Base-by-base conservation (phyloP, 1,284 basidiomycete genomes). In the Spongiforma sp. region DNA sequence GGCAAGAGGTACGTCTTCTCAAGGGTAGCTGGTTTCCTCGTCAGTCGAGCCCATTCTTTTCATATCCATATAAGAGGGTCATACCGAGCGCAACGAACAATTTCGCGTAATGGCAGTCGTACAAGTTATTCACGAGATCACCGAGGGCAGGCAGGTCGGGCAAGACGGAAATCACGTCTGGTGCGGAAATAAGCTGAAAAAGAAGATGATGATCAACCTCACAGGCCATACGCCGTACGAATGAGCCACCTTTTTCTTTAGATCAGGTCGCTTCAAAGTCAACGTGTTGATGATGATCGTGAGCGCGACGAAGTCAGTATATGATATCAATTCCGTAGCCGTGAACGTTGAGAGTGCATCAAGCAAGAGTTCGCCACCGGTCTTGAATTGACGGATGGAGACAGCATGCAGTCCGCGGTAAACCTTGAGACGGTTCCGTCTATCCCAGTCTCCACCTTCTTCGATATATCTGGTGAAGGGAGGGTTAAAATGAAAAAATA, bases 371-470 rank as follows among this genome's bases (percentile, higher is more conserved):
- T 91, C 93, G 43, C 84, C 84, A 11, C 82, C 90, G 28, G 78
- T 87, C 77, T 88, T 91, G 82, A 89, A 95, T 80, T 90, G 89
- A 63, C 97, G 91, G 64, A 96, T 91, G 24, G 94, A 94, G 39
- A 98, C 82, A 36, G 92, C 82, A 75, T 98, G 93, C 2, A 98
- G 81, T 46, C 93, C 96, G 61, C 90, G 89, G 82, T 99, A 99
- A 46, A 98, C 97, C 78, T 99, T 99, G 69, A 99, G 88, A 54
- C 96, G 87, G 77, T 99, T 99, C 36, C 96, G 87, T 62, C 98
- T 85, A 78, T 99, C 97, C 97, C 97, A 99, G 79, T 99, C 97
- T 55, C 98, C 97, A 3, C 98, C 97, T 76, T 96, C 89, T 72
- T 99, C 96, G 59, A 99, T 93, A 39, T 98, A 82, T 66, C 94